Evolutionary conservation across 768 basidiomycete species (phyloP), one percentile per base, ranked within the genome.

Genomic region (Tylopilus subfusipes): DNA sequence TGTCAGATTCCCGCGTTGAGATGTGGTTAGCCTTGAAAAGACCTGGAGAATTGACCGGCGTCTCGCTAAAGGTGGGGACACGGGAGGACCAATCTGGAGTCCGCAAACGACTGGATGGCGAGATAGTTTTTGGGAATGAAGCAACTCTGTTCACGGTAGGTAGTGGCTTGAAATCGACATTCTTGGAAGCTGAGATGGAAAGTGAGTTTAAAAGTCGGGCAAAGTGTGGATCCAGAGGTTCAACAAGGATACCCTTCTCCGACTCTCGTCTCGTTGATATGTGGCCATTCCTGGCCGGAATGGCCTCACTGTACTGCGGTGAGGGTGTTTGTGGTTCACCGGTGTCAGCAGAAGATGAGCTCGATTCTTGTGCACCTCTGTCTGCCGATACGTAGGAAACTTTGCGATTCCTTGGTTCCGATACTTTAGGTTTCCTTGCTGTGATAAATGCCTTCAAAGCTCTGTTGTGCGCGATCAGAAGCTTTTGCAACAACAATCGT

Each of bases 401-500:
- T 58, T 79, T 79, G 21, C 78, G 76, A 24, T 72, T 63, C 51
- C 63, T 60, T 33, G 59, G 39, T 14, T 69, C 72, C 52, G 71
- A 53, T 19, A 68, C 74, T 33, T 77, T 79, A 30, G 83, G 83
- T 69, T 82, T 87, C 48, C 76, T 78, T 48, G 82, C 79, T 47
- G 82, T 79, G 51, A 90, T 82, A 60, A 88, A 88, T 7, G 78
- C 75, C 68, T 86, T 90, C 65, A 91, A 53, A 24, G 56, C 55
- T 19, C 70, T 71, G 39, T 52, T 5, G 13, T 30, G 2, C 27
- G 25, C 25, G 31, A 44, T 63, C 42, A 60, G 53, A 44, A 46
- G 27, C 10, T 45, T 29, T 50, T 25, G 11, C 24, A 29, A 34
- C 6, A 18, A 57, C 30, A 22, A 31, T 29, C n/a, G 38, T 45